These are phyloP conservation scores for Backusella luteola DNA, from an alignment of 192 early-diverging fungal genomes.

Conservation along the genomic window DNA sequence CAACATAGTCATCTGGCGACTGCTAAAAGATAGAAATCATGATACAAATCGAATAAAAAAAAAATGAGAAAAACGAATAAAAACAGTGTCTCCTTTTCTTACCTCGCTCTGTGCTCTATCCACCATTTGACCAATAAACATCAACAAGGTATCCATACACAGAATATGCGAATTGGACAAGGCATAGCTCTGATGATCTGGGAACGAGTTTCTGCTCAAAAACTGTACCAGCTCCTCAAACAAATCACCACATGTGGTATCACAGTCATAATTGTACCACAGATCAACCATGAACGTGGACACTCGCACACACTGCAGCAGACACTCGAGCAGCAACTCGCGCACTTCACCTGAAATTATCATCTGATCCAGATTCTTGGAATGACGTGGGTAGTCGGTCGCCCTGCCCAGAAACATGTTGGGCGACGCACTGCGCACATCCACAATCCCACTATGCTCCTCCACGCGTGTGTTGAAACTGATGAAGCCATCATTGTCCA, in stretches of 20 bases:
- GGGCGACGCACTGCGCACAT: constrained; percentile 30
- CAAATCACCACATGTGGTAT: constrained; percentile 76
- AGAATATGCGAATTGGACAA: constrained; percentile 62
- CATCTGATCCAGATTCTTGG: constrained; percentile 21
- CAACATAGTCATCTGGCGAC: constrained; percentile 21
- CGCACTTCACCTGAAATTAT: constrained; percentile 75
- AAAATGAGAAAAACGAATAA: not conserved
- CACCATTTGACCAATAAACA: constrained; percentile 70
- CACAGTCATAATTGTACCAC: constrained; percentile 95
- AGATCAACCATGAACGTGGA: constrained; percentile 82
- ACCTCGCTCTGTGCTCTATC: constrained; percentile 52
- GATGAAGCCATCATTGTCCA: constrained; percentile 28
- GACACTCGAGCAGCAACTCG: constrained; percentile 80
- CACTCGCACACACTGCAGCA: constrained; percentile 71
- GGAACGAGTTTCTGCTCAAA: constrained; percentile 75
- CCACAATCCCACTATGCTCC: not conserved
- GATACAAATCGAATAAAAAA: not conserved
- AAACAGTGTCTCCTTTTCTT: not conserved
- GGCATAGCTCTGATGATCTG: constrained; percentile 67
- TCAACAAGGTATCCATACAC: constrained; percentile 70
- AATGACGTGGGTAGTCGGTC: constrained; percentile 16
- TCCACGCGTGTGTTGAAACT: constrained; percentile 18
- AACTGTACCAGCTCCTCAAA: constrained; percentile 86
- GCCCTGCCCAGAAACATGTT: constrained; percentile 26
- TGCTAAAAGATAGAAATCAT: not conserved